phyloP scores from a whole-genome alignment of 106 monocot species.

The Posidonia australis region DNA sequence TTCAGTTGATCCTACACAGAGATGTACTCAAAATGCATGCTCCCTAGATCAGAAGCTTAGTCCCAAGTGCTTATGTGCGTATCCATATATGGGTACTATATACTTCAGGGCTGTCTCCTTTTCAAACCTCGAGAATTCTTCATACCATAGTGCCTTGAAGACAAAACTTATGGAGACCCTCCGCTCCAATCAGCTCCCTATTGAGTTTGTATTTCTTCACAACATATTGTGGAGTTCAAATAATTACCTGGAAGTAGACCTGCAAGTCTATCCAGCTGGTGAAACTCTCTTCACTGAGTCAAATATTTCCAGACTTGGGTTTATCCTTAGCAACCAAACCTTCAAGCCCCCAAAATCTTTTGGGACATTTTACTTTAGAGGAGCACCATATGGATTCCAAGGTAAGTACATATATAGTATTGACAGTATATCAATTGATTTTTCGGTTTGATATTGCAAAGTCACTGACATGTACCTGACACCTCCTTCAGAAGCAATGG shows the following conservation, averaged over 20 bases:
- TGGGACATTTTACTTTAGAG: constrained; percentile 43
- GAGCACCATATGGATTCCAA: constrained; percentile 10
- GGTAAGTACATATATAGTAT: not conserved
- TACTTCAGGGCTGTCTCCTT: constrained; percentile 50
- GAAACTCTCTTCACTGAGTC: constrained; percentile 28
- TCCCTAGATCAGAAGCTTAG: no score
- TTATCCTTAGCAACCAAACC: constrained; percentile 44
- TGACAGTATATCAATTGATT: not conserved
- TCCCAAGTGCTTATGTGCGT: constrained; percentile 44
- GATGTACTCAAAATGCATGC: no score
- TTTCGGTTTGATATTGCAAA: no score
- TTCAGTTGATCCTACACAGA: no score
- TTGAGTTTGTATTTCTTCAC: constrained; percentile 35
- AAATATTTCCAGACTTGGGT: constrained; percentile 35
- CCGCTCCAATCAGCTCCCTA: constrained; percentile 14
- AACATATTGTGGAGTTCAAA: constrained; percentile 15
- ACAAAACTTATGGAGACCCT: constrained; percentile 15
- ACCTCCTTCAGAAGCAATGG: not conserved
- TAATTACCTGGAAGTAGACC: constrained; percentile 32
- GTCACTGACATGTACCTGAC: not conserved
- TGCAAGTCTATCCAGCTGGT: constrained; percentile 40
- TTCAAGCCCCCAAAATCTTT: constrained; percentile 26
- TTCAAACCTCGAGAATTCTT: constrained; percentile 31
- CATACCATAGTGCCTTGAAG: constrained; percentile 28
- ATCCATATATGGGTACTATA: constrained; percentile 54